Percentiles rank a stretch among this genome's conserved stretches.
Evolutionary conservation across 805 yeast genomes (phyloP).

Genomic region (Candida michaelii): DNA sequence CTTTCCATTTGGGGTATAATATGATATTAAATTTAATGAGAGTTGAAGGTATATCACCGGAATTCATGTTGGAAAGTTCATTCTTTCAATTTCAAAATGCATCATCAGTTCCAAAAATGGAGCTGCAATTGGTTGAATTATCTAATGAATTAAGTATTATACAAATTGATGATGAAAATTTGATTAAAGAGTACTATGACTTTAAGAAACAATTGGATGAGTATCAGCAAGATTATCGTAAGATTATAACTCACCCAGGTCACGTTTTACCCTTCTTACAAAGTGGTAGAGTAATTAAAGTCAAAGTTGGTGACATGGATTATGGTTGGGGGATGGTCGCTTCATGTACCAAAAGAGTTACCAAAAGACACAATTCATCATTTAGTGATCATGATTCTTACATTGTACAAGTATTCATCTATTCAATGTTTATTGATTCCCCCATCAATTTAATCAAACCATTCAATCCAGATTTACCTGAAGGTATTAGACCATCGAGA

Average conservation of each 20-base stretch:
- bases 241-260: slow-evolving; percentile 88
- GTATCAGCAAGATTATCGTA: slow-evolving; percentile 74
- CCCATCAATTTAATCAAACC: slow-evolving; percentile 81
- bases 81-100: slow-evolving; percentile 95
- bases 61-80: slow-evolving; percentile 91
- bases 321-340: slow-evolving; percentile 98
- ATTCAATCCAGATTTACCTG: slow-evolving; percentile 74
- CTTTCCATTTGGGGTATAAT: slow-evolving; percentile 95
- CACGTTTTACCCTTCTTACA: slow-evolving; percentile 80
- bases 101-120: slow-evolving; percentile 83
- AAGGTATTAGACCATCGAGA: slow-evolving; percentile 83
- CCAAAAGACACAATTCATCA: slow-evolving; percentile 53
- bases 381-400: slow-evolving; percentile 88
- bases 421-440: slow-evolving; percentile 74
- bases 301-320: slow-evolving; percentile 59
- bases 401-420: slow-evolving; percentile 80
- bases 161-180: slow-evolving; percentile 69
- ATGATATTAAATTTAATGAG: slow-evolving; percentile 95
- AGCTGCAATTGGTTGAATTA: slow-evolving; percentile 58
- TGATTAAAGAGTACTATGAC: slow-evolving; percentile 80
- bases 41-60: slow-evolving; percentile 98
- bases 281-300: slow-evolving; percentile 80
- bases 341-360: slow-evolving; percentile 67
- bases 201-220: slow-evolving; percentile 66
- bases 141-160: slow-evolving; percentile 49